phyloP scores from a whole-genome alignment of 495 filamentous ascomycete genomes.

The Xeromyces bisporus region DNA sequence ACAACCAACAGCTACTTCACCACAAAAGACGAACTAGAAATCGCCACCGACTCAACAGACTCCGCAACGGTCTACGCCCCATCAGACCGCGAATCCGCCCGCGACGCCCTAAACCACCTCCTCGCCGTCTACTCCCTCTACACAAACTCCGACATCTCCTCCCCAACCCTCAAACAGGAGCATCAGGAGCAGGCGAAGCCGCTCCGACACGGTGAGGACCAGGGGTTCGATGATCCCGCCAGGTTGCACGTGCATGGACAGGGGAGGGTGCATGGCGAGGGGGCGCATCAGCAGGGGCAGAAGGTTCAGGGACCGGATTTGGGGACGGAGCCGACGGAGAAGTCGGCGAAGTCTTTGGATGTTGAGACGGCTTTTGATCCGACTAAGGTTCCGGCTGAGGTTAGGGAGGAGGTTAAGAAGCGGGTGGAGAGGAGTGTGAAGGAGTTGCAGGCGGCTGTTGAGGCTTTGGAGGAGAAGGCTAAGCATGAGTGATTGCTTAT shows the following conservation, averaged over 20 bases:
- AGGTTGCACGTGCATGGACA: background rate
- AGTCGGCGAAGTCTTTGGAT: conserved; percentile 1
- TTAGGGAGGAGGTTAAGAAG: conserved; percentile 21
- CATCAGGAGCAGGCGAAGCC: conserved; percentile 3
- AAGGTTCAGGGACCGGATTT: background rate
- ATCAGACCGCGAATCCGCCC: conserved; percentile 28
- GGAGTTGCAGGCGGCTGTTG: conserved; percentile 28
- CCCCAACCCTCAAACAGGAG: background rate
- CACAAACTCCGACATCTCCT: conserved; percentile 5
- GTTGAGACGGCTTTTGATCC: conserved; percentile 21
- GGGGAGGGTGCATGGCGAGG: background rate
- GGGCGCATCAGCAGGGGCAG: conserved; percentile 1
- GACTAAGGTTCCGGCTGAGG: conserved; percentile 8
- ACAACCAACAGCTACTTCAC: conserved; percentile 15
- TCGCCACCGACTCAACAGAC: conserved; percentile 29
- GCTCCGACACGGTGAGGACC: background rate
- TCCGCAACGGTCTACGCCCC: conserved; percentile 28
- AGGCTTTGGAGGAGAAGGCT: conserved; percentile 25
- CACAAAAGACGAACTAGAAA: conserved; percentile 32
- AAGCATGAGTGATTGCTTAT: conserved; percentile 14
- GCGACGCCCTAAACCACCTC: conserved; percentile 26
- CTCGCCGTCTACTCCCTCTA: conserved; percentile 21
- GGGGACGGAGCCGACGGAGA: background rate
- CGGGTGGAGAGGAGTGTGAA: conserved; percentile 25
- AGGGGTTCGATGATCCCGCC: background rate